A percentile compares a stretch with the other conserved stretches of the same genome.
Conservation (phyloP, 768 basidiomycete genomes). For the Collybia mongolica region DNA sequence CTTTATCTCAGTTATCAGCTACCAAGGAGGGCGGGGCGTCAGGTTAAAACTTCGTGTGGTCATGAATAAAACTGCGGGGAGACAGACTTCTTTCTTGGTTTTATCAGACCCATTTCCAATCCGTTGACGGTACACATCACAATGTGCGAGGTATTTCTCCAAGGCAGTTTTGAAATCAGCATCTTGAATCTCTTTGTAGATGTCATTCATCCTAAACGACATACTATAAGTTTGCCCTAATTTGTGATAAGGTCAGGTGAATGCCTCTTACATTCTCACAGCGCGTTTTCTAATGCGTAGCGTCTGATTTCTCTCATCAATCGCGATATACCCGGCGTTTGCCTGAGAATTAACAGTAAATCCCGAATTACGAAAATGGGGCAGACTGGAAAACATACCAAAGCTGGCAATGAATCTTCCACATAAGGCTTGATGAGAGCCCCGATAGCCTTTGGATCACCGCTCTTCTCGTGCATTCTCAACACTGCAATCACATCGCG, state of each 20-base stretch:
- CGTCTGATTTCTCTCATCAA: neutral
- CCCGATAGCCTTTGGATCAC: neutral
- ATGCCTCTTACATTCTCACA: neutral
- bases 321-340: neutral
- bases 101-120: neutral
- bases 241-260: neutral
- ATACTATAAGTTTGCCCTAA: neutral
- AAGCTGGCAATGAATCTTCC: neutral
- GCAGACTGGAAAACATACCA: neutral
- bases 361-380: no score
- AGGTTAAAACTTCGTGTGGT: no score
- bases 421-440: neutral
- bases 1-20: no score
- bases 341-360: neutral
- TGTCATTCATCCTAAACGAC: slow-evolving; percentile 1
- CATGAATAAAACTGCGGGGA: no score
- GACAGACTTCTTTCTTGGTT: slow-evolving; percentile 5
- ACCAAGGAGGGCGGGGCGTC: no score
- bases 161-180: neutral
- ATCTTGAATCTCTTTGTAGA: neutral
- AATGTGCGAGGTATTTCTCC: slow-evolving; percentile 1
- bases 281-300: neutral
- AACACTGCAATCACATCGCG: neutral
- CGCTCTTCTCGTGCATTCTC: neutral
- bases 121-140: slow-evolving; percentile 10